A percentile compares a stretch with the other conserved stretches of the same genome.
phyloP scores from a whole-genome alignment of 176 grass and related monocot species.

The Carex littledalei region DNA sequence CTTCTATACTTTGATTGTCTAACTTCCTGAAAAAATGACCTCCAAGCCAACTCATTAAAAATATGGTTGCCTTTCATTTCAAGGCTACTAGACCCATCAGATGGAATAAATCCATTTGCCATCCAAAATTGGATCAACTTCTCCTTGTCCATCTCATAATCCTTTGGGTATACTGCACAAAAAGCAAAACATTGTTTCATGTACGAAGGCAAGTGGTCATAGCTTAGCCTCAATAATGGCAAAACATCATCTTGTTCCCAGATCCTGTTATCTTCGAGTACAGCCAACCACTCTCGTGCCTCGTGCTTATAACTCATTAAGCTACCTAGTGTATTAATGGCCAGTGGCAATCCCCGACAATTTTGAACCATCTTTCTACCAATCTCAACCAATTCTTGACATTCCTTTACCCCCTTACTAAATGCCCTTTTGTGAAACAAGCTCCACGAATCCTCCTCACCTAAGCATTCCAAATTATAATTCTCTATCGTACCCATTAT shows the following conservation, averaged over 20 bases:
- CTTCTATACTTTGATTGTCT: neutral
- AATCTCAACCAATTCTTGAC: neutral
- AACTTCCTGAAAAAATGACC: slow-evolving; percentile 24
- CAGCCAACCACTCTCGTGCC: neutral
- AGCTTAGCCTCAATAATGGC: slow-evolving; percentile 24
- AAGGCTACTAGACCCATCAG: neutral
- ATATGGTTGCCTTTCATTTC: neutral
- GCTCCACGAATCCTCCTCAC: slow-evolving; percentile 17
- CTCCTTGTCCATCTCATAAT: slow-evolving; percentile 28
- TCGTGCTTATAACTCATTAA: slow-evolving; percentile 30
- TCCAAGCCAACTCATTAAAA: slow-evolving; percentile 20
- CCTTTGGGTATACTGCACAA: slow-evolving; percentile 24
- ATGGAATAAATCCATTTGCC: slow-evolving; percentile 19
- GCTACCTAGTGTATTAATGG: slow-evolving; percentile 19
- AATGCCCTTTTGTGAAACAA: slow-evolving; percentile 32
- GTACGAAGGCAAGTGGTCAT: neutral
- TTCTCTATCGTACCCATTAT: neutral
- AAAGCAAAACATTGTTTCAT: slow-evolving; percentile 26
- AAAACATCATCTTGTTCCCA: neutral
- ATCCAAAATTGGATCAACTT: slow-evolving; percentile 25
- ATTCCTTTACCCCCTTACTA: neutral
- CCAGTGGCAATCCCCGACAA: slow-evolving; percentile 31
- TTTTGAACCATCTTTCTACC: slow-evolving; percentile 12
- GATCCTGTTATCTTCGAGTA: neutral
- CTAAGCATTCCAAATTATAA: neutral